phyloP scores from a whole-genome alignment of 768 basidiomycete species.

The Tulasnella sp. region DNA sequence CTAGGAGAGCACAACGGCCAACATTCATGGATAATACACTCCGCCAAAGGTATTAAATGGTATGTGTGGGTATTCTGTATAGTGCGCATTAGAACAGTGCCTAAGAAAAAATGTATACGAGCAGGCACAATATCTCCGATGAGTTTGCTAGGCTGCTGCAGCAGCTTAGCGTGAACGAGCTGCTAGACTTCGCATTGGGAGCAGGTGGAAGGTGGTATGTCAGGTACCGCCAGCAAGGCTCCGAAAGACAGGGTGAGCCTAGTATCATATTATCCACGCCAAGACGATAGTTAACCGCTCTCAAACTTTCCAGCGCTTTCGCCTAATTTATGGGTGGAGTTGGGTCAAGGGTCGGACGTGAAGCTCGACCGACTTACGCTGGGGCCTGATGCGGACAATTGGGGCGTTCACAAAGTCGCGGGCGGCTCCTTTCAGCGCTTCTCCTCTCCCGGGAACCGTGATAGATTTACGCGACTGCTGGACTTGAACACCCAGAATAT shows the following conservation, averaged over 20 bases:
- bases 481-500: neutral
- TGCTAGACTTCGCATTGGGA: slow-evolving; percentile 16
- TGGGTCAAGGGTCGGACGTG: neutral
- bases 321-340: neutral
- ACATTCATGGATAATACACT: slow-evolving; percentile 1
- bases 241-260: slow-evolving; percentile 6
- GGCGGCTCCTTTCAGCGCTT: neutral
- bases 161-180: neutral
- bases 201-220: neutral
- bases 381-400: neutral
- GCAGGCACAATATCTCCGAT: slow-evolving; percentile 11
- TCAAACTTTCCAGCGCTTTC: slow-evolving; percentile 6
- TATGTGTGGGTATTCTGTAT: neutral
- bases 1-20: neutral
- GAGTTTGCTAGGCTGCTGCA: neutral
- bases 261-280: too few relatives aligned
- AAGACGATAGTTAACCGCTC: neutral
- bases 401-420: neutral
- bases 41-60: slow-evolving; percentile 11
- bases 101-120: neutral
- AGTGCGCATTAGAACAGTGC: neutral
- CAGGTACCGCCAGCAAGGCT: neutral
- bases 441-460: neutral
- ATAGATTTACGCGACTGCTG: neutral
- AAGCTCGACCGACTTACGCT: slow-evolving; percentile 10